Conservation (phyloP, 306 rosid genomes). For the Heteromeles arbutifolia region DNA sequence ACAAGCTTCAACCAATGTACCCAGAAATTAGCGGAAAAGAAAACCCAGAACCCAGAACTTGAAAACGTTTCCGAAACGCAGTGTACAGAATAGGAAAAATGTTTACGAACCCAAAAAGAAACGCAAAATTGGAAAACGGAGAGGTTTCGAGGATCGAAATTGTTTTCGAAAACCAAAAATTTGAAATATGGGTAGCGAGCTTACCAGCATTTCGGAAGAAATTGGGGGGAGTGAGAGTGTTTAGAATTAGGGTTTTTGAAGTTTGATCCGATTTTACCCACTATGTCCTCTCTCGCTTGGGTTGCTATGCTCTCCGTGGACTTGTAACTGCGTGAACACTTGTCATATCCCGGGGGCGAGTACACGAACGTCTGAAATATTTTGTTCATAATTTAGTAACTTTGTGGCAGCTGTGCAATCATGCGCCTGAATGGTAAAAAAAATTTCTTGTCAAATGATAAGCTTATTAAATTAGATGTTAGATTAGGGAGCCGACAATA, state of each 20-base stretch:
- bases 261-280: neutral
- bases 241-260: neutral
- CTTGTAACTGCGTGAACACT: neutral
- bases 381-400: neutral
- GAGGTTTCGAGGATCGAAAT: neutral
- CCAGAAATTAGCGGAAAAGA: neutral
- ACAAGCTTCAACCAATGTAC: neutral
- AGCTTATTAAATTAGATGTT: rapidly evolving
- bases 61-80: neutral
- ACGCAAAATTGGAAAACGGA: neutral
- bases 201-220: neutral
- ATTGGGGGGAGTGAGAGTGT: neutral
- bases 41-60: neutral
- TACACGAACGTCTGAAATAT: neutral
- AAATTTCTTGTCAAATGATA: no score
- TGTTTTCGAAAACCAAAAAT: neutral
- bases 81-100: neutral
- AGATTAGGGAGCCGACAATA: no score
- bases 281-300: neutral
- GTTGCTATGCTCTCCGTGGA: neutral
- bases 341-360: neutral
- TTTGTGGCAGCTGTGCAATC: no score
- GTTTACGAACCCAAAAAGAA: neutral
- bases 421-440: no score
- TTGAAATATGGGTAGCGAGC: neutral